Conservation (phyloP, 441 rosid species). For the Jatropha multifida region DNA sequence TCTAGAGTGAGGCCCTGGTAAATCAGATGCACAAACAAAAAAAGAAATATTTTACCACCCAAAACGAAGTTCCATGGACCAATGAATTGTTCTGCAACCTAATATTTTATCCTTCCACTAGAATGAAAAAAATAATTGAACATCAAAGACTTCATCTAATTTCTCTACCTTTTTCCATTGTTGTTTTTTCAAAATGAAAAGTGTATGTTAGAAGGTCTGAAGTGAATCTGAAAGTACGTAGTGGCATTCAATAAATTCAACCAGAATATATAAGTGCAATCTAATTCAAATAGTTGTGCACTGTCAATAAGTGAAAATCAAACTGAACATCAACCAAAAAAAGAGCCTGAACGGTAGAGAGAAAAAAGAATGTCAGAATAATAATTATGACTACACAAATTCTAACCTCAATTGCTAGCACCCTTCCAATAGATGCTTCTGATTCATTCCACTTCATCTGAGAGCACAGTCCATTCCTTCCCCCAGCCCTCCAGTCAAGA, state of each 20-base stretch:
- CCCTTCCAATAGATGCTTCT: slow-evolving; percentile 98
- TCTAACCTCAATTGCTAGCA: slow-evolving; percentile 94
- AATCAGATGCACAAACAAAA: background rate
- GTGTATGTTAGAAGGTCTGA: background rate
- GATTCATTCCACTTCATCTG: slow-evolving; percentile 99
- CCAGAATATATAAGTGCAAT: background rate
- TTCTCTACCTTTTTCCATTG: background rate
- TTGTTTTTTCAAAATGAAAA: background rate
- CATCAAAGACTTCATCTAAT: background rate
- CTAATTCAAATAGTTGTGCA: background rate
- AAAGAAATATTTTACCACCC: background rate
- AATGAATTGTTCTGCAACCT: background rate
- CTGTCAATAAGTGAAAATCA: background rate
- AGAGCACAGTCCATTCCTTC: slow-evolving; percentile 82
- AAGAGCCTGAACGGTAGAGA: background rate
- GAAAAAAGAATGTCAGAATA: background rate
- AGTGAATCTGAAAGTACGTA: background rate
- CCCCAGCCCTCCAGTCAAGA: slow-evolving; percentile 99
- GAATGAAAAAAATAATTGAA: background rate
- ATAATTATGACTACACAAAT: background rate
- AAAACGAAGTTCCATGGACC: background rate
- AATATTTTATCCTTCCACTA: background rate
- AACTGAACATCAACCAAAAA: slow-evolving; percentile 10
- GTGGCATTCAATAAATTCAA: background rate
- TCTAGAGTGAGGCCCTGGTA: background rate